These are phyloP conservation scores for Lonicera japonica DNA, from an alignment of 129 eudicot genomes.

Conservation along the genomic window DNA sequence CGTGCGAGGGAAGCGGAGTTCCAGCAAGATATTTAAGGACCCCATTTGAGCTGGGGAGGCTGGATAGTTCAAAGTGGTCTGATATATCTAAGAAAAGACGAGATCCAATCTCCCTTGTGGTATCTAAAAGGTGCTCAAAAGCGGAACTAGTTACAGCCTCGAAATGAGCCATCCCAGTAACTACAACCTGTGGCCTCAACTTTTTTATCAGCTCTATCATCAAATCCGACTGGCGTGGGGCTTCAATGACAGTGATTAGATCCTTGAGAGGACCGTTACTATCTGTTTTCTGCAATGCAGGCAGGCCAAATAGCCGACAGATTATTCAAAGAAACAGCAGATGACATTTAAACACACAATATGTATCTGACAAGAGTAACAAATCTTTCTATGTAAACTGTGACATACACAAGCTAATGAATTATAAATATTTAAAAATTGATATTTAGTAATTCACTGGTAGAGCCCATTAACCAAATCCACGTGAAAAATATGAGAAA, in stretches of 20 bases:
- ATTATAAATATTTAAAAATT: too few species aligned
- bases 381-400: too few species aligned
- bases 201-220: slow-evolving; percentile 87
- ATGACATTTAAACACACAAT: too few species aligned
- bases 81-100: slow-evolving; percentile 94
- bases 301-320: slow-evolving; percentile 6
- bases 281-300: slow-evolving; percentile 36
- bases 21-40: slow-evolving; percentile 90
- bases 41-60: slow-evolving; percentile 92
- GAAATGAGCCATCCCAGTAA: slow-evolving; percentile 80
- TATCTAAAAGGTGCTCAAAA: slow-evolving; percentile 71
- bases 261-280: slow-evolving; percentile 29
- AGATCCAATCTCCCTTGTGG: slow-evolving; percentile 71
- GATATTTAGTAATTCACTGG: too few species aligned
- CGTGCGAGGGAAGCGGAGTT: slow-evolving; percentile 80
- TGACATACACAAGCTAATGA: too few species aligned
- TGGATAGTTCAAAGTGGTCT: slow-evolving; percentile 94
- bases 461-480: too few species aligned
- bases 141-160: slow-evolving; percentile 97
- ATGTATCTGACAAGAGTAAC: too few species aligned
- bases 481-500: too few species aligned
- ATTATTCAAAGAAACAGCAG: too few species aligned
- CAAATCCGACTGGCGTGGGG: slow-evolving; percentile 95
- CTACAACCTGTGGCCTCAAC: slow-evolving; percentile 94
- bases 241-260: slow-evolving; percentile 82